phyloP scores from a whole-genome alignment of 306 rosid species.

The Cotoneaster glaucophyllus region DNA sequence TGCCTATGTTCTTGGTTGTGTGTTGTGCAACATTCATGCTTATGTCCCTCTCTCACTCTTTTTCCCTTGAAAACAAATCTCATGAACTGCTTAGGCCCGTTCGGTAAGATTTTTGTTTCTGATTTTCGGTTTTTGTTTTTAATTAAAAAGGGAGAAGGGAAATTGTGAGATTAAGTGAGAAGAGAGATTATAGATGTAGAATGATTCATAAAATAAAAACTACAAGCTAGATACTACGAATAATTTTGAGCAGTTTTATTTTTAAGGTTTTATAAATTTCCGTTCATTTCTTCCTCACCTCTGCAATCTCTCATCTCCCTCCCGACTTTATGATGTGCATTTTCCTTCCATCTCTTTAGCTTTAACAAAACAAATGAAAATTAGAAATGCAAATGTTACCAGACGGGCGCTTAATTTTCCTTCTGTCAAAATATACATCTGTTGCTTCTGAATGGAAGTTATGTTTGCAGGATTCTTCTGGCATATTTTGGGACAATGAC shows the following conservation, averaged over 20 bases:
- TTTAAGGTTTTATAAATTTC: not conserved
- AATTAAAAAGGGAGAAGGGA: not conserved
- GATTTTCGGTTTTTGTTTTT: not conserved
- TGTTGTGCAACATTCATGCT: not conserved
- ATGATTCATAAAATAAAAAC: not conserved
- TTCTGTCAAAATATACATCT: slow-evolving; percentile 1
- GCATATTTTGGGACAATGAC: slow-evolving; percentile 92
- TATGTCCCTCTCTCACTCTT: not conserved
- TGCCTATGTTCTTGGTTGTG: not conserved
- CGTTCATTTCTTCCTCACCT: not conserved
- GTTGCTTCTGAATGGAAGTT: slow-evolving; percentile 25
- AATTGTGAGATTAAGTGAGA: not conserved
- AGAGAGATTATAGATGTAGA: not conserved
- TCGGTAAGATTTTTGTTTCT: not conserved
- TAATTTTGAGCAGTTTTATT: not conserved
- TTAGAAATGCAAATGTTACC: not conserved
- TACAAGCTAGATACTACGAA: not conserved
- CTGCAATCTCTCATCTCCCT: not conserved
- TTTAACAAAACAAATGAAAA: not conserved
- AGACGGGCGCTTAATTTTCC: not conserved
- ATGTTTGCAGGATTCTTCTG: slow-evolving; percentile 72
- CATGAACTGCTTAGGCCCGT: not conserved
- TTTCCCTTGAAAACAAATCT: not conserved
- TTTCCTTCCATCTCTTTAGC: not conserved
- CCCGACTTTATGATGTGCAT: not conserved